phyloP scores from a whole-genome alignment of 257 asterid species.

The Solanum pimpinellifolium region DNA sequence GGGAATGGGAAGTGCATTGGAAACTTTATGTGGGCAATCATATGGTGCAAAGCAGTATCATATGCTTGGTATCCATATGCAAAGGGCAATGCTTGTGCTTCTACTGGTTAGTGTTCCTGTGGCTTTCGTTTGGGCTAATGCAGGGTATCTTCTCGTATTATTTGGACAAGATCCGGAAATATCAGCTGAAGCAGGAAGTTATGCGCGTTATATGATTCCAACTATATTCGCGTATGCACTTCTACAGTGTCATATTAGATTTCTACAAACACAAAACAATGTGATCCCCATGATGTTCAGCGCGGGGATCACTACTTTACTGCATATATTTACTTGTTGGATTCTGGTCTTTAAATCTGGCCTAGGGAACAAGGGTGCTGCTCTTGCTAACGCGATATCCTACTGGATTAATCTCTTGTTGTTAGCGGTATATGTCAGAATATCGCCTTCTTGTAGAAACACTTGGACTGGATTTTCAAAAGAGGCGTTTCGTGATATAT shows the following conservation, averaged over 20 bases:
- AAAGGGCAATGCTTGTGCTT: constrained; percentile 51
- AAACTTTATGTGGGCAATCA: constrained; percentile 59
- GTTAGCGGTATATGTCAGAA: constrained; percentile 29
- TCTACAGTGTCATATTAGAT: constrained; percentile 46
- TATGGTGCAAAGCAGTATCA: constrained; percentile 61
- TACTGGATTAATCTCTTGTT: constrained; percentile 49
- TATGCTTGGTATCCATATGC: constrained; percentile 60
- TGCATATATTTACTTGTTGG: constrained; percentile 50
- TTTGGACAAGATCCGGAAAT: constrained; percentile 59
- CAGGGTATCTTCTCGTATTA: constrained; percentile 35
- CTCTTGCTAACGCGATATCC: constrained; percentile 50
- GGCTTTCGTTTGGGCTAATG: constrained; percentile 49
- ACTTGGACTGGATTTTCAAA: constrained; percentile 53
- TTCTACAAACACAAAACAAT: constrained; percentile 52
- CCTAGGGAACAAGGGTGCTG: constrained; percentile 62
- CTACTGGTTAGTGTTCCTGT: constrained; percentile 37
- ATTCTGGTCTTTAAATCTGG: constrained; percentile 37
- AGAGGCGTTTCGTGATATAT: not conserved
- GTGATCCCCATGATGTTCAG: constrained; percentile 65
- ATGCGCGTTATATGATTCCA: constrained; percentile 52
- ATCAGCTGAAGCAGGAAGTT: constrained; percentile 43
- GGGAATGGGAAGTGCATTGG: constrained; percentile 60
- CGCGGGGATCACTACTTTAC: constrained; percentile 34
- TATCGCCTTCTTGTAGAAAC: constrained; percentile 39
- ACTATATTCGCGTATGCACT: constrained; percentile 50